phyloP scores from a whole-genome alignment of 306 rosid genomes.

The Acacia crassicarpa region DNA sequence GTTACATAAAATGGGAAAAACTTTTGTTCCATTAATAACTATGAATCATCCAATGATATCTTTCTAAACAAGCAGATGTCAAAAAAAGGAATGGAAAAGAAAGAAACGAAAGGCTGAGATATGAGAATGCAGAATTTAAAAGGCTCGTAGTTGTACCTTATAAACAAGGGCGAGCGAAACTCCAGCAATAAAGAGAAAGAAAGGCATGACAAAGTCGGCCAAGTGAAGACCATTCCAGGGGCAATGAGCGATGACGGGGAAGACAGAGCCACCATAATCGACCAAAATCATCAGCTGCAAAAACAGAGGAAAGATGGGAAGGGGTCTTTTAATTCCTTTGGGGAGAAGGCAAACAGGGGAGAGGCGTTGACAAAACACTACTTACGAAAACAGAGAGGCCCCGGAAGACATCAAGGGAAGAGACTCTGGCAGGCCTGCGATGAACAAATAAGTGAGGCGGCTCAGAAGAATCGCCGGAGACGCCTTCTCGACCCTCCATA shows the following conservation, averaged over 20 bases:
- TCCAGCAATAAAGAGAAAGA: conserved; percentile 82
- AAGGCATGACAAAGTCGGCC: conserved; percentile 92
- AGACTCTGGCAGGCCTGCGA: conserved; percentile 46
- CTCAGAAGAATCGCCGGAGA: conserved; percentile 29
- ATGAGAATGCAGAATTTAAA: not conserved
- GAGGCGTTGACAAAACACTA: conserved; percentile 14
- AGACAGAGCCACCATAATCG: conserved; percentile 69
- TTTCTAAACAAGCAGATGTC: not conserved
- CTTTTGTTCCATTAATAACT: not conserved
- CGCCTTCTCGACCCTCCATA: conserved; percentile 57
- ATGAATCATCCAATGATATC: not conserved
- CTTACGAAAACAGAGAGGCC: conserved; percentile 89
- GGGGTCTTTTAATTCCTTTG: not conserved
- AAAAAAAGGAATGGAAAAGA: not conserved
- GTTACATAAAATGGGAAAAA: not conserved
- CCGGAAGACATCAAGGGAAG: conserved; percentile 89
- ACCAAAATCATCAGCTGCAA: conserved; percentile 85
- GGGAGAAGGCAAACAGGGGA: not conserved
- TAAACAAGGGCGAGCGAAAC: conserved; percentile 71
- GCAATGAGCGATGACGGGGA: conserved; percentile 73
- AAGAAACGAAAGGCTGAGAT: not conserved
- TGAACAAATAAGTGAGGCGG: not conserved
- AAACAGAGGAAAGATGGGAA: not conserved
- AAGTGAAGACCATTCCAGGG: conserved; percentile 84
- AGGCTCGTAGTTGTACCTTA: conserved; percentile 49